Evolutionary conservation across 805 yeast species (phyloP), one percentile per base, ranked within the genome.

Genomic region (Blastobotrys muscicola): DNA sequence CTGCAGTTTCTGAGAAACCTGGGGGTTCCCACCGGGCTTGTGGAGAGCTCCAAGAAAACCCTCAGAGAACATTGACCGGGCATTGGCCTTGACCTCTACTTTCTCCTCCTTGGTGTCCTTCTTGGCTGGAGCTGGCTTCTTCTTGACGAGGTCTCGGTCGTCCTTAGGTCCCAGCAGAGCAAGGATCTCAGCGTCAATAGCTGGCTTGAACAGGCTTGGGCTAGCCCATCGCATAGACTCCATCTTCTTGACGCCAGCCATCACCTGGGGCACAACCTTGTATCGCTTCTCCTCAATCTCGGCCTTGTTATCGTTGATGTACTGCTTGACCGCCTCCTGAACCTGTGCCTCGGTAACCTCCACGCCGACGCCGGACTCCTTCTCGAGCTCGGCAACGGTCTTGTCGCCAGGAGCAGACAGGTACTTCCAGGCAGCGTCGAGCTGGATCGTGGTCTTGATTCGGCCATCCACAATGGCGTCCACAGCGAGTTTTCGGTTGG

Each of bases 11-110:
- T 94, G 92, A 63, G 72, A 81, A 52, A 75, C 82, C 69, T 92
- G 99, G 32, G 90, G 89, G 62, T 90, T 90, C 61, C 81, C 96
- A 54, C 97, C 97, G 20, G 95, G 87, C 62, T 84, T 84, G 66
- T 92, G 98, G 55, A 92, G 71, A 48, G 85, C 94, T 38, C 97
- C 97, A 47, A 92, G 70, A 69, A 92, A 92, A 7, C 99, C 99
- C 64, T 92, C 97, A 12, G 78, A 69, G 60, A 89, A 92, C 95
- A 92, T 92, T 39, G 87, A 76, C 67, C 94, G 41, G 34, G 47
- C 45, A 15, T 29, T 46, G 8, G 40, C 48, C 8, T 48, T 42
- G 14, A 36, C 45, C 29, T 47, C 47, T 29, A 48, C 39, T 40
- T 45, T 42, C 43, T 16, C 23, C 23, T 40, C 31, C 8, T 41